These are phyloP conservation scores for Blastobotrys muscicola DNA, from an alignment of 805 yeast genomes.

Conservation along the genomic window DNA sequence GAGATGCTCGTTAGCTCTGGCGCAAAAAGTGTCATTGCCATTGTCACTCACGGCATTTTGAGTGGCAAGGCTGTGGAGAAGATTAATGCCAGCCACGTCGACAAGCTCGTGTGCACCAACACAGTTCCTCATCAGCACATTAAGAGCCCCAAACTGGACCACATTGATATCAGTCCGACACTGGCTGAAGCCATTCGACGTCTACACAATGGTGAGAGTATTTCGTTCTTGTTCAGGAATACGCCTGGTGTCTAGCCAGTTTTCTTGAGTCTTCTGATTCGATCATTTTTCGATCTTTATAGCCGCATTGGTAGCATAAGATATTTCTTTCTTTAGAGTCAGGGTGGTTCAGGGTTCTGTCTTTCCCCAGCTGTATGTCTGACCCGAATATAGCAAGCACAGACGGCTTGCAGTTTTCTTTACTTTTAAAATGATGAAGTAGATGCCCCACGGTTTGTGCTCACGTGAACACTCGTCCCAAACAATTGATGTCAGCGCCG, in stretches of 20 bases:
- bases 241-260: slow-evolving; percentile 37
- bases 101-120: slow-evolving; percentile 80
- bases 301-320: too few relatives aligned
- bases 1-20: slow-evolving; percentile 72
- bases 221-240: slow-evolving; percentile 75
- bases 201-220: slow-evolving; percentile 92
- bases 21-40: slow-evolving; percentile 80
- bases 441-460: too few relatives aligned
- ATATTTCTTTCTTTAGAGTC: too few relatives aligned
- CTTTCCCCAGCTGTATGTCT: too few relatives aligned
- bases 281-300: too few relatives aligned
- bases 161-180: slow-evolving; percentile 76
- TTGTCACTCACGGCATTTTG: slow-evolving; percentile 92
- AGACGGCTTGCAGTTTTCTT: too few relatives aligned
- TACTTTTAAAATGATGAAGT: too few relatives aligned
- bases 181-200: slow-evolving; percentile 92
- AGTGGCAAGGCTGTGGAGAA: slow-evolving; percentile 74
- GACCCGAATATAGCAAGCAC: too few relatives aligned
- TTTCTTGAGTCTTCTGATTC: too few relatives aligned
- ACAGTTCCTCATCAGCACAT: slow-evolving; percentile 76
- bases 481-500: too few relatives aligned
- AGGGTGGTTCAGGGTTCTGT: too few relatives aligned
- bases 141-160: slow-evolving; percentile 55
- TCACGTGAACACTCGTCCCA: too few relatives aligned
- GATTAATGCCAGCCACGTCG: slow-evolving; percentile 56